Conservation (phyloP, 1,284 basidiomycete genomes). For the Boletellus deceptivus region DNA sequence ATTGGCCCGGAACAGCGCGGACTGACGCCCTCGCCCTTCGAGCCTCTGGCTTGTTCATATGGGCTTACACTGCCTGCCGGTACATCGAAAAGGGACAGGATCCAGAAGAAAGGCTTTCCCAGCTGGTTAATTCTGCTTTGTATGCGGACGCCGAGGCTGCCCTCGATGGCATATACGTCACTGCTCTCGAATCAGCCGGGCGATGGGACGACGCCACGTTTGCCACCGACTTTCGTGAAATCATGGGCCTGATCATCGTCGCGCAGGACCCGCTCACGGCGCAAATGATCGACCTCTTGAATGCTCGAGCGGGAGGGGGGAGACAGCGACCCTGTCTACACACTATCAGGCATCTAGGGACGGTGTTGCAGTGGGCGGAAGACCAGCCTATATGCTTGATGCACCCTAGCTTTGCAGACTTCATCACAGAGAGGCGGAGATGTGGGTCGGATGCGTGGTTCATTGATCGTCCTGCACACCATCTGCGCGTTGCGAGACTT, state of each 20-base stretch:
- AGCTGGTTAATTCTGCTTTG: conserved; percentile 23
- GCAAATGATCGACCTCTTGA: conserved; percentile 27
- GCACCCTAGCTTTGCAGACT: conserved; percentile 35
- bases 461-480: conserved; percentile 23
- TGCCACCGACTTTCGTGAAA: conserved; percentile 34
- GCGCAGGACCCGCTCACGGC: conserved; percentile 27
- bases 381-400: conserved; percentile 32
- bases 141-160: conserved; percentile 30
- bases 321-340: conserved; percentile 29
- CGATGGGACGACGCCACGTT: conserved; percentile 31
- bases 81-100: conserved; percentile 34
- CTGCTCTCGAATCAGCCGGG: conserved; percentile 32
- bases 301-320: conserved; percentile 9
- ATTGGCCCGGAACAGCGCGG: conserved; percentile 31
- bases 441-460: conserved; percentile 30
- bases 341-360: conserved; percentile 27
- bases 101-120: conserved; percentile 28
- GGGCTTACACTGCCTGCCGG: conserved; percentile 35
- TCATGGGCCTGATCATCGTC: conserved; percentile 32
- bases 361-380: conserved; percentile 29
- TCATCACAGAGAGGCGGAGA: conserved; percentile 29
- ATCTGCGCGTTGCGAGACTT: conserved; percentile 26
- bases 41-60: conserved; percentile 36
- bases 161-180: conserved; percentile 31
- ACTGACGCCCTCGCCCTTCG: conserved; percentile 18